phyloP scores from a whole-genome alignment of 257 asterid genomes.

The Solanum sejunctum region DNA sequence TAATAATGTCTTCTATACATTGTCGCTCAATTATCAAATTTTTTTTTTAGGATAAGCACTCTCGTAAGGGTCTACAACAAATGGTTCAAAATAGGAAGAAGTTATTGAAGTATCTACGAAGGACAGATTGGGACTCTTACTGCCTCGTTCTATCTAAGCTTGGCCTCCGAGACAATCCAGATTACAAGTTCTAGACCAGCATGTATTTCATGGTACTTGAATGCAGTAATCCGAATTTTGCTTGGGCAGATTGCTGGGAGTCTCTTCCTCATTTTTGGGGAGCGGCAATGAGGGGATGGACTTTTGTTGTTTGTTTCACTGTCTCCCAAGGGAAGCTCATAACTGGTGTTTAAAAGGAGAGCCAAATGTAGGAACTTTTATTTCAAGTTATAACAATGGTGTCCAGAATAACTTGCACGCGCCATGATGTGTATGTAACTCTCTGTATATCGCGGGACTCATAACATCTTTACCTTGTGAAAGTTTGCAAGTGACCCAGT shows the following conservation, averaged over 20 bases:
- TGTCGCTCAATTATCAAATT: not conserved
- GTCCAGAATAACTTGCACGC: not conserved
- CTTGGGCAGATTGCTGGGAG: not conserved
- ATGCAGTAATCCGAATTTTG: not conserved
- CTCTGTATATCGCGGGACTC: not conserved
- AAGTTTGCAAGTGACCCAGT: not conserved
- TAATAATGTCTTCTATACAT: not conserved
- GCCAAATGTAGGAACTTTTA: not conserved
- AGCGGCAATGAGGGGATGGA: not conserved
- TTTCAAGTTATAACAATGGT: not conserved
- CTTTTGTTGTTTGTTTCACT: not conserved
- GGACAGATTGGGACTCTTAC: constrained; percentile 83
- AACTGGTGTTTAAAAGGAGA: not conserved
- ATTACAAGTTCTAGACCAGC: constrained; percentile 32
- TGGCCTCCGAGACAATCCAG: constrained; percentile 70
- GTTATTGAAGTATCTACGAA: constrained; percentile 56
- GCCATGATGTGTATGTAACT: not conserved
- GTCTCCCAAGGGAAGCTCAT: not conserved
- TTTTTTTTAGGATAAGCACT: constrained; percentile 66
- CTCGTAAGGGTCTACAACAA: constrained; percentile 56
- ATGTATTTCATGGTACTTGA: not conserved
- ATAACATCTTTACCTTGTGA: not conserved
- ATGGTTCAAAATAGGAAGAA: constrained; percentile 77
- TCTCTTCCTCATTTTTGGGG: not conserved
- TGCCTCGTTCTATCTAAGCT: constrained; percentile 59